phyloP scores from a whole-genome alignment of 129 eudicot genomes.

The Chrysanthemum seticuspe region DNA sequence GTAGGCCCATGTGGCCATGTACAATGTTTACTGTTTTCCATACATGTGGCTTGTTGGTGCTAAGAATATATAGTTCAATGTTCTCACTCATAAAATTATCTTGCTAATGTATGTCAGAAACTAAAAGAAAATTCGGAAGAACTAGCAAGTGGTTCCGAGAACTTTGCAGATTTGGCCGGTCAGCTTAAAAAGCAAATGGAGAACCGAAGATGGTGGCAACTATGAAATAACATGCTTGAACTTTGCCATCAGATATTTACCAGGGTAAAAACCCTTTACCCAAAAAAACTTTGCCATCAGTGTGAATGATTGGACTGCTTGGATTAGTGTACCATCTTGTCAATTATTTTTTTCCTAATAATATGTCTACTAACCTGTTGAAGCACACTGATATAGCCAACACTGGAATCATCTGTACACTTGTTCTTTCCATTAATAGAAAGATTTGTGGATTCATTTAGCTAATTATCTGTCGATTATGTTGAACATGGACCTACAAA shows the following conservation, averaged over 20 bases:
- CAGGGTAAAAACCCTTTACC: too few relatives aligned
- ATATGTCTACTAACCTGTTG: slow-evolving; percentile 11
- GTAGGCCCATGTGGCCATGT: not conserved
- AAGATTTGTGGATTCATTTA: not conserved
- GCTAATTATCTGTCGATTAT: too few relatives aligned
- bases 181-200: slow-evolving; percentile 83
- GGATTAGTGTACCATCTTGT: not conserved
- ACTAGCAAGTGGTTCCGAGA: slow-evolving; percentile 69
- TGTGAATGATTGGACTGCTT: slow-evolving; percentile 6
- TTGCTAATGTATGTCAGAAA: slow-evolving; percentile 42
- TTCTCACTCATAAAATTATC: not conserved
- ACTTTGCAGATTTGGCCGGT: slow-evolving; percentile 74
- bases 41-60: too few relatives aligned
- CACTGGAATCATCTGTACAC: slow-evolving; percentile 4
- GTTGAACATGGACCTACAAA: too few relatives aligned
- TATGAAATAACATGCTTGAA: slow-evolving; percentile 33
- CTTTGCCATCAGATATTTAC: too few relatives aligned
- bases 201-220: slow-evolving; percentile 93
- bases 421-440: slow-evolving; percentile 26
- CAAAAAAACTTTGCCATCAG: not conserved
- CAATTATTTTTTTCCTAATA: slow-evolving; percentile 10
- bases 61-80: not conserved
- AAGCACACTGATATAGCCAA: not conserved
- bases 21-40: not conserved
- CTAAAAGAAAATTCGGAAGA: slow-evolving; percentile 68